Conservation (phyloP, 2,329 filamentous ascomycete genomes). For the Colletotrichum tropicicola region DNA sequence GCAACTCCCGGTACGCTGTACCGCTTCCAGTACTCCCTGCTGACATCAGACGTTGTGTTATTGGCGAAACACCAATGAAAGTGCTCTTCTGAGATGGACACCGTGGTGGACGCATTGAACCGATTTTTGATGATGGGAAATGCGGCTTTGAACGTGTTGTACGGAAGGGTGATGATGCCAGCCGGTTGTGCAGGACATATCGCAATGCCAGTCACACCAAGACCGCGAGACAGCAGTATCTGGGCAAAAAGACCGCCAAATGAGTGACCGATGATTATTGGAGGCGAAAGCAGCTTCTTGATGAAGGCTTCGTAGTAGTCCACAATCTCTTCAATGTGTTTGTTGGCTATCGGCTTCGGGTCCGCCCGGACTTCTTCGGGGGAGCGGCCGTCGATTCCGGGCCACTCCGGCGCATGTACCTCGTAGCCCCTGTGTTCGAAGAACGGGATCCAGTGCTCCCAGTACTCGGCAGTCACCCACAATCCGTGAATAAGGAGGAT, state of each 20-base stretch:
- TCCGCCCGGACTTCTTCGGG: conserved; percentile 32
- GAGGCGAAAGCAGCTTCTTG: conserved; percentile 27
- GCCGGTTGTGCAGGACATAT: conserved; percentile 33
- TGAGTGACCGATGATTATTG: conserved; percentile 35
- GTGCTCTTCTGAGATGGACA: conserved; percentile 30
- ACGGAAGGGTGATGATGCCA: conserved; percentile 30
- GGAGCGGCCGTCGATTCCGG: conserved; percentile 34
- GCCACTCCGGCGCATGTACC: conserved; percentile 35
- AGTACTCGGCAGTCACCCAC: conserved; percentile 36
- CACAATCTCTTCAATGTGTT: conserved; percentile 32
- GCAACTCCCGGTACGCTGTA: conserved; percentile 34
- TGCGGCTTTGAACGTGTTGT: conserved; percentile 30
- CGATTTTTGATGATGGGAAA: conserved; percentile 31
- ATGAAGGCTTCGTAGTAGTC: conserved; percentile 34
- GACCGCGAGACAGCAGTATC: conserved; percentile 31
- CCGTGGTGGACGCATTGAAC: conserved; percentile 27
- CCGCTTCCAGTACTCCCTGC: conserved; percentile 28
- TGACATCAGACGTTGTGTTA: conserved; percentile 27
- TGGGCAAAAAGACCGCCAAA: conserved; percentile 35
- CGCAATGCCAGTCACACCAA: conserved; percentile 30
- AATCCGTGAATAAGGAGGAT: conserved; percentile 35
- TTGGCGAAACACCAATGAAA: conserved; percentile 36
- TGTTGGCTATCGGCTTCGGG: conserved; percentile 28
- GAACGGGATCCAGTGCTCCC: conserved; percentile 34
- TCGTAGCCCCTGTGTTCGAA: conserved; percentile 31